These are phyloP conservation scores for Pseudopyricularia javanii DNA, from an alignment of 2,329 filamentous ascomycete genomes.

Conservation along the genomic window DNA sequence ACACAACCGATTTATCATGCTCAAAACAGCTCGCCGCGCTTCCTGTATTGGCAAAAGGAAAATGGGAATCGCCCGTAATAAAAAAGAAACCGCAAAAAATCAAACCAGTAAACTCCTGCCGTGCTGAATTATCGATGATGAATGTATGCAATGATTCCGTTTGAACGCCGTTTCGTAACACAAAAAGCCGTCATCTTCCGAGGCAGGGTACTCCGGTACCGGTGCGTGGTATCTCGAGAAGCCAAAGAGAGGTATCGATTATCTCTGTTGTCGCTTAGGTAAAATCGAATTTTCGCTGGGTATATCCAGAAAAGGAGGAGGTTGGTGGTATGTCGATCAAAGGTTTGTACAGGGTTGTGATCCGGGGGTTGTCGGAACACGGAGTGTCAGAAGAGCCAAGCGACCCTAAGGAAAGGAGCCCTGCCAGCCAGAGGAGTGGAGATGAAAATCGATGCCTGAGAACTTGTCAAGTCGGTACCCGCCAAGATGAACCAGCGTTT, in stretches of 20 bases:
- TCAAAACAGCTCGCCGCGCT: slow-evolving; percentile 19
- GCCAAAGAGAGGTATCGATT: slow-evolving; percentile 19
- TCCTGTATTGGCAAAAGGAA: slow-evolving; percentile 12
- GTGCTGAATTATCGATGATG: slow-evolving; percentile 19
- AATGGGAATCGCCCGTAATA: slow-evolving; percentile 6
- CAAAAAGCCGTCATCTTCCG: slow-evolving; percentile 27
- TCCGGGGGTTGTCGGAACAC: slow-evolving; percentile 7
- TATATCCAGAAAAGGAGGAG: slow-evolving; percentile 15
- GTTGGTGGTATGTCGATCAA: slow-evolving; percentile 15
- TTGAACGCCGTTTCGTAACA: slow-evolving; percentile 31
- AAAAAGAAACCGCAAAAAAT: slow-evolving; percentile 13
- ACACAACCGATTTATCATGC: slow-evolving; percentile 30
- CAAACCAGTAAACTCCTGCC: slow-evolving; percentile 28
- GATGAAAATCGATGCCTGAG: slow-evolving; percentile 28
- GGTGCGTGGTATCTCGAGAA: slow-evolving; percentile 14
- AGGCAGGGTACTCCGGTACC: slow-evolving; percentile 23
- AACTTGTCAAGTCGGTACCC: slow-evolving; percentile 28
- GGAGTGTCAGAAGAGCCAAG: slow-evolving; percentile 14
- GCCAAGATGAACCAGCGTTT: slow-evolving; percentile 35
- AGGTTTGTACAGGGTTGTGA: slow-evolving; percentile 18
- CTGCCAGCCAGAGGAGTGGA: slow-evolving; percentile 22
- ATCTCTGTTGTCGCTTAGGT: slow-evolving; percentile 15
- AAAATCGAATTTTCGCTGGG: slow-evolving; percentile 12
- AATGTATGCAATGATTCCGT: slow-evolving; percentile 30
- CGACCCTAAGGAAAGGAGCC: slow-evolving; percentile 12